Evolutionary conservation across 306 rosid genomes (phyloP), one percentile per base, ranked within the genome.

Genomic region (Lagenaria siceraria): DNA sequence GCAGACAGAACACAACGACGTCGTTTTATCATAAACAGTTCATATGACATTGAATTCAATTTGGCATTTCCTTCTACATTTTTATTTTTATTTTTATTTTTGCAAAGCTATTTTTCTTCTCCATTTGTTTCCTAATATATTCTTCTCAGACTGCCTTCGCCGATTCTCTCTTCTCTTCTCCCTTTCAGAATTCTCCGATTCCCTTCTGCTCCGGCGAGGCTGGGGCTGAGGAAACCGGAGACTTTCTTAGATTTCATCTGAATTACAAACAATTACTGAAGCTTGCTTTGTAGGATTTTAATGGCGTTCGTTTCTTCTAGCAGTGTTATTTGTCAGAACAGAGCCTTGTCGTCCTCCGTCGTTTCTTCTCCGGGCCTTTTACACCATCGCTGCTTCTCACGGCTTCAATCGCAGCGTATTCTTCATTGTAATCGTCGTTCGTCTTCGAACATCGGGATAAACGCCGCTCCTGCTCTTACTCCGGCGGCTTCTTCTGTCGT

Each of bases 271-370:
- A 15, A 18, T 29, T 51, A 17, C 25, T 25, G 19, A 19, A 33
- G 52, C 58, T 63, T 58, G 68, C 6, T 53, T 54, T 79, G 3
- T 21, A 4, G 21, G 56, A 77, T 77, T 77, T 51, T 25, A 46
- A 79, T 85, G 88, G 82, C 87, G 33, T 66, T 82, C 60, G 79
- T 87, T 83, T 61, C 88, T 83, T 55, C 81, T 25, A 78, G 78
- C 48, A 43, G 80, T 74, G 31, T 81, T 55, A 75, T 78, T 42
- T 82, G 73, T 36, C 84, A 80, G 46, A 83, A 83, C 72, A 81
- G 78, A 74, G 84, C 74, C 22, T 74, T 84, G 22, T 36, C 80
- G 36, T 76, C 80, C 46, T 40, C 75, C 72, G 75, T 59, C 68
- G 59, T 79, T 77, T 66, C 82, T 78, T 42, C 84, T 66, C 71